These are phyloP conservation scores for Mikania micrantha DNA, from an alignment of 129 eudicot species.

Conservation along the genomic window DNA sequence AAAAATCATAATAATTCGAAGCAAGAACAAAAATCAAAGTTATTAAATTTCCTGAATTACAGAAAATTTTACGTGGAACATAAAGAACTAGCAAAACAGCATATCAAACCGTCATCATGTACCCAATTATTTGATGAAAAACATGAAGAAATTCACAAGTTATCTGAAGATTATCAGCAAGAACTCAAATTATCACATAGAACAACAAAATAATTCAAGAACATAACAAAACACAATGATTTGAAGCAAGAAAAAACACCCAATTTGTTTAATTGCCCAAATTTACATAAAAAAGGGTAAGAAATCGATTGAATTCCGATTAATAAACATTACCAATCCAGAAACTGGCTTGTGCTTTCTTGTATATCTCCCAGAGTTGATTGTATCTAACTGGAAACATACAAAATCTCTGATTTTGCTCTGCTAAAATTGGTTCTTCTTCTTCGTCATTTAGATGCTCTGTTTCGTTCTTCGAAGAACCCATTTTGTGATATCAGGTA, in stretches of 20 bases:
- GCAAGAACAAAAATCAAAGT: no score
- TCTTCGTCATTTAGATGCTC: constrained; percentile 24
- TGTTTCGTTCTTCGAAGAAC: constrained; percentile 43
- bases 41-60: no score
- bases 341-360: constrained; percentile 69
- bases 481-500: constrained; percentile 27
- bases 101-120: neutral
- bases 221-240: neutral
- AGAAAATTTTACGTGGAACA: neutral
- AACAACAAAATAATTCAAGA: constrained; percentile 2
- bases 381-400: constrained; percentile 77
- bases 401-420: constrained; percentile 57
- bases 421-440: constrained; percentile 56
- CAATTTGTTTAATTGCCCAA: neutral
- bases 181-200: neutral
- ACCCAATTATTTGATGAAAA: neutral
- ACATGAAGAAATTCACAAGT: neutral
- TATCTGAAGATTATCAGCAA: neutral
- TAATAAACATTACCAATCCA: constrained; percentile 51
- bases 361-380: constrained; percentile 89
- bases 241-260: constrained; percentile 2
- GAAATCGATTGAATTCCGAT: neutral
- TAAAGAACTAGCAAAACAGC: neutral
- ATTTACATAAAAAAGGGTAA: neutral
- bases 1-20: no score